Base-by-base conservation (phyloP, 306 rosid genomes). In the Acacia confusa region DNA sequence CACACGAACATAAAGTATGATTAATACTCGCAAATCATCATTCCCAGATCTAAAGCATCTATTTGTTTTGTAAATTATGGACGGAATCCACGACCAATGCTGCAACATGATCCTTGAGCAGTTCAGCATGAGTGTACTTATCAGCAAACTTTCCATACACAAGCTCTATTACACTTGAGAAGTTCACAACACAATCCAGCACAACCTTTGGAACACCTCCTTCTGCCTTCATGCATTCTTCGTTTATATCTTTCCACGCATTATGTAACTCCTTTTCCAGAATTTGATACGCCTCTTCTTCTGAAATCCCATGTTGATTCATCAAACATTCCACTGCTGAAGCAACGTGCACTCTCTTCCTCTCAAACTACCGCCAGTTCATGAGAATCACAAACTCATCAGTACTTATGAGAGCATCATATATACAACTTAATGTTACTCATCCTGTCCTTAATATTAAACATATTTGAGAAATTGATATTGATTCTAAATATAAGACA, bases 121-220 rank as follows among this genome's bases (percentile, higher is more conserved):
- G 40, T 12, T 84, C 82, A 0, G 65, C 69, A 14, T 74, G 53
- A 1, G 91, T 86, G 76, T 71, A 90, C 43, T 70, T 80, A 65
- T 90, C 89, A 4, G 53, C 84, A 3, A 15, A 22, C 20, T 72
- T 60, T 25, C 67, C 90, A 36, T 90, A 88, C 0, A 79, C 22
- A 28, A 85, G 16, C 72, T 90, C 88, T 7, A 40, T 1, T 4
- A 83, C 55, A 8, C 87, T 67, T 2, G 89, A 20, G 22, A 91
- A 50, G 65, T 88, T 91, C 12, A 85, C 25, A 20, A 88, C 52
- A 10, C 69, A 61, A 24, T 72, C 83, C 3, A 89, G 78, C 69
- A 88, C 68, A 2, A 55, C 16, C 63, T 25, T 86, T 22, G 94
- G 86, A 6, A 87, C 72, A 12, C 0, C 2, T 2, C 70, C 20